Evolutionary conservation across 2,329 filamentous ascomycete species (phyloP), one percentile per base, ranked within the genome.

Genomic region (Colletotrichum sp.): DNA sequence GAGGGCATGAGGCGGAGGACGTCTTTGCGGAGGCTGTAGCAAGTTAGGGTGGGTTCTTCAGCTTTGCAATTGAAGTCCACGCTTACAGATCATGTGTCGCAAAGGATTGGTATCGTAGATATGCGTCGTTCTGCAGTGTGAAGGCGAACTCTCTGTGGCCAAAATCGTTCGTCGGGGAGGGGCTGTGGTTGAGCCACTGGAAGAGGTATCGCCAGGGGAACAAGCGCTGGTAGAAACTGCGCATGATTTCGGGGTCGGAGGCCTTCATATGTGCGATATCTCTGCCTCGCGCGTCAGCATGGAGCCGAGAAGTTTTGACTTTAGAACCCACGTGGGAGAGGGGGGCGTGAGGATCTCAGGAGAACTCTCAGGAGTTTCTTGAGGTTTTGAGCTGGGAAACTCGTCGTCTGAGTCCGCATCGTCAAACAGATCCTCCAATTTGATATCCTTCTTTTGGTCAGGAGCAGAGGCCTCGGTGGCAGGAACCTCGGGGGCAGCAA

Each of bases 161-260:
- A 85, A 98, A 98, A 84, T 98, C 96, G 77, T 92, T 93, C 6
- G 93, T 93, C 0, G 97, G 96, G 8, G 92, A 92, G 8, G 95
- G 93, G 68, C 94, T 95, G 84, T 98, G 97, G 81, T 98, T 99
- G 62, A 99, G 91, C 97, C 97, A 99, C 83, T 98, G 96, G 84
- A 98, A 99, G 24, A 98, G 91, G 75, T 95, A 93, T 73, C 96
- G 92, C 88, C 98, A 99, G 6, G 97, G 97, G 79, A 98, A 98
- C 47, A 99, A 88, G 62, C 97, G 94, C 81, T 98, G 94, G 82
- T 99, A 99, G 86, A 98, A 99, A 76, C 93, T 94, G 79, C 94
- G 92, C 92, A 98, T 95, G 13, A 97, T 90, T 80, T 96, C 94
- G 3, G 94, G 92, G 78, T 98, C 95, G 51, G 92, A 94, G 55